phyloP scores from a whole-genome alignment of 2,329 filamentous ascomycete genomes.

The Lasiodiplodia sp. region DNA sequence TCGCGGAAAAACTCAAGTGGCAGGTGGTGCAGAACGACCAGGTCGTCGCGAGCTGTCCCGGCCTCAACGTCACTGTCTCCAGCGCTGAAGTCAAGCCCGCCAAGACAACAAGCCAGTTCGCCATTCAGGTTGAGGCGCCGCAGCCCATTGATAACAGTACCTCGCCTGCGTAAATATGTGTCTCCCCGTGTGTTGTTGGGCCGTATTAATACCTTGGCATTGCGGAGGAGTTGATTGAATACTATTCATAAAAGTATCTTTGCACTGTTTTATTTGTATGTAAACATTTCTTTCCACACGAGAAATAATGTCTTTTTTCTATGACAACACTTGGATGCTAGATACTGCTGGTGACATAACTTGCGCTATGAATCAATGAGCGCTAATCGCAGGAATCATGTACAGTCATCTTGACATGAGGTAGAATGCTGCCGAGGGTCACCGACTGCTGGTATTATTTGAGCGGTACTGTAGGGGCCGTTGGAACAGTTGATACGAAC shows the following conservation, averaged over 20 bases:
- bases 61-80: conserved; percentile 44
- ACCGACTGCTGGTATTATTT: too few species aligned
- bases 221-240: not conserved
- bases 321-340: too few species aligned
- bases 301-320: too few species aligned
- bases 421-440: too few species aligned
- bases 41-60: conserved; percentile 40
- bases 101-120: not conserved
- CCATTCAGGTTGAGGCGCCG: not conserved
- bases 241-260: not conserved
- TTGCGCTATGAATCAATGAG: too few species aligned
- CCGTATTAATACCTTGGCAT: not conserved
- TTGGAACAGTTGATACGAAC: too few species aligned
- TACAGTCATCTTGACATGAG: too few species aligned
- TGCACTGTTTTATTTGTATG: not conserved
- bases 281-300: not conserved
- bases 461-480: too few species aligned
- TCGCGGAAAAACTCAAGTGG: conserved; percentile 46
- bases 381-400: too few species aligned
- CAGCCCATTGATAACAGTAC: not conserved
- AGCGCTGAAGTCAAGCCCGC: conserved; percentile 42
- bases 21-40: conserved; percentile 43
- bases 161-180: not conserved
- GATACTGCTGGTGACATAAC: too few species aligned
- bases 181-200: not conserved